These are phyloP conservation scores for Amanita rimosa DNA, from an alignment of 768 basidiomycete species.

Conservation along the genomic window DNA sequence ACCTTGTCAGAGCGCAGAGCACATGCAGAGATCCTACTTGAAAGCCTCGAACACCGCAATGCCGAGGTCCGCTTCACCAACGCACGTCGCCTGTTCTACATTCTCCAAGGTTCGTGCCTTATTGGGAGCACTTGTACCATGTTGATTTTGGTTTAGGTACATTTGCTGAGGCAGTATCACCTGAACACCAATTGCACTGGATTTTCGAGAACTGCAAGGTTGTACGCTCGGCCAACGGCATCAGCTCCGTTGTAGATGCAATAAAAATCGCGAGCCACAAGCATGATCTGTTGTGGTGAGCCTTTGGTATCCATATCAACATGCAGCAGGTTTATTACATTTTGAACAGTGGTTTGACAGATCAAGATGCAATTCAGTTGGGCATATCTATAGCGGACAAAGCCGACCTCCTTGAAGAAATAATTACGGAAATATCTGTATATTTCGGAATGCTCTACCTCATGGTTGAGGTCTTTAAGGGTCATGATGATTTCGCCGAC, in stretches of 20 bases:
- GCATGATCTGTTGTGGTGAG: constrained; percentile 73
- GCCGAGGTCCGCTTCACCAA: constrained; percentile 79
- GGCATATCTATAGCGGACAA: constrained; percentile 62
- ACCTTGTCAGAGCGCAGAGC: constrained; percentile 48
- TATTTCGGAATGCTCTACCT: constrained; percentile 94
- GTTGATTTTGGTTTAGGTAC: constrained; percentile 41
- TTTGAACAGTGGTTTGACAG: constrained; percentile 54
- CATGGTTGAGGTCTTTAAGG: constrained; percentile 86
- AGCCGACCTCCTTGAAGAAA: constrained; percentile 77
- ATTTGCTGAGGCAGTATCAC: constrained; percentile 83
- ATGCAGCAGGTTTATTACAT: constrained; percentile 1
- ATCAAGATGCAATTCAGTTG: constrained; percentile 61
- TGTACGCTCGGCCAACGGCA: constrained; percentile 73
- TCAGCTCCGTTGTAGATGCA: constrained; percentile 74
- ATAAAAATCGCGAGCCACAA: constrained; percentile 84
- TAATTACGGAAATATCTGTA: constrained; percentile 87
- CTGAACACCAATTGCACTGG: constrained; percentile 93
- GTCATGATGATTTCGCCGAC: constrained; percentile 90
- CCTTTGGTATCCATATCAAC: constrained; percentile 4
- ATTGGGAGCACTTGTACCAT: neutral
- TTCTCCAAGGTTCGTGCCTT: constrained; percentile 67
- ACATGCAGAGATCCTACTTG: constrained; percentile 72
- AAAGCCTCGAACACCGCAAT: constrained; percentile 80
- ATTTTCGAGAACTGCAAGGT: constrained; percentile 90
- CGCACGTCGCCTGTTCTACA: constrained; percentile 79